Evolutionary conservation across 495 filamentous ascomycete genomes (phyloP).

Genomic region (Amniculicola lignicola): DNA sequence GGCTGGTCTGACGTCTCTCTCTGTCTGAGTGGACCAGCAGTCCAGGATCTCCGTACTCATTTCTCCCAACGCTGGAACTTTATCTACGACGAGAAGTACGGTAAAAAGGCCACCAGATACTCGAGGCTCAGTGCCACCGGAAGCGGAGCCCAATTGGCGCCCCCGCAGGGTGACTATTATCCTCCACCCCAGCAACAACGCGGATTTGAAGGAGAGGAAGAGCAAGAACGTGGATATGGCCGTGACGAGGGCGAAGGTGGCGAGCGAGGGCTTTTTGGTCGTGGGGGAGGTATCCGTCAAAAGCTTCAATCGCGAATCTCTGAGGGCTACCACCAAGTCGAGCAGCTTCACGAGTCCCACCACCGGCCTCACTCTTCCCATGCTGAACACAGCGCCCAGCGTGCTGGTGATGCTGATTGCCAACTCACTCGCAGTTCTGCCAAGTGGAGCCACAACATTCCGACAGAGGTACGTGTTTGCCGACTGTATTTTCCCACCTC

Average conservation of each 20-base stretch:
- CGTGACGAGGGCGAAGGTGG: constrained; percentile 39
- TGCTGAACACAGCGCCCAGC: constrained; percentile 19
- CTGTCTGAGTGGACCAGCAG: constrained; percentile 73
- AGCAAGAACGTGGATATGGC: constrained; percentile 33
- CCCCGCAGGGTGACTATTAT: constrained; percentile 47
- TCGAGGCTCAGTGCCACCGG: constrained; percentile 2
- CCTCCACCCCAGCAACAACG: constrained; percentile 46
- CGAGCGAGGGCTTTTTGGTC: constrained; percentile 27
- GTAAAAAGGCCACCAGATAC: constrained; percentile 51
- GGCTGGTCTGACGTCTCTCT: constrained; percentile 91
- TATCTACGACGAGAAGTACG: constrained; percentile 82
- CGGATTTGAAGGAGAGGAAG: constrained; percentile 44
- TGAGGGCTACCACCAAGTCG: constrained; percentile 30
- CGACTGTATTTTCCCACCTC: neutral
- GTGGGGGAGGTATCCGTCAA: constrained; percentile 31
- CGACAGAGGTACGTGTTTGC: constrained; percentile 44
- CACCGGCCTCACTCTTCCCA: constrained; percentile 26
- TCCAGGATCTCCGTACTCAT: constrained; percentile 72
- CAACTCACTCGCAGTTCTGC: constrained; percentile 68
- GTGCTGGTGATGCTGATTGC: constrained; percentile 56
- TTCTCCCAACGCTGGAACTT: constrained; percentile 93
- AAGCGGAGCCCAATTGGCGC: constrained; percentile 21
- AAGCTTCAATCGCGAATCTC: constrained; percentile 27
- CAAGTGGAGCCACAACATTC: constrained; percentile 69
- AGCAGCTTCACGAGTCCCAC: neutral